These are phyloP conservation scores for Lepidium aucheri DNA, from an alignment of 345 rosid genomes.

Conservation along the genomic window DNA sequence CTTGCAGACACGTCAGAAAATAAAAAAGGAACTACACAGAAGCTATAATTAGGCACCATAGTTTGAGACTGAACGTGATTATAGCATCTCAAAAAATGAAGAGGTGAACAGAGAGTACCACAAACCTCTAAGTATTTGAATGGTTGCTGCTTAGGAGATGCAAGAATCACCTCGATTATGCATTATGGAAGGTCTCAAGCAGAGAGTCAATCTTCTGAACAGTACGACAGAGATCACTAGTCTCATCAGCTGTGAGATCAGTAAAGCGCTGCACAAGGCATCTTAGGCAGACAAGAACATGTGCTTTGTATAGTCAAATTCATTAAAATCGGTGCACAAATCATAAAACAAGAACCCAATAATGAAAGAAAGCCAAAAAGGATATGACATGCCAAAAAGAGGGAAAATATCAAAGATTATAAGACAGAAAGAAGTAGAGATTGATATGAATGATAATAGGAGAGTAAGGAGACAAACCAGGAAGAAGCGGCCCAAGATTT, in stretches of 20 bases:
- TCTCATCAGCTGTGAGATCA: constrained; percentile 83
- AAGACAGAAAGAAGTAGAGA: too few species aligned
- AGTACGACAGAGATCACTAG: constrained; percentile 66
- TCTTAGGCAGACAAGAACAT: constrained; percentile 84
- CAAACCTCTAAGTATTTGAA: constrained; percentile 71
- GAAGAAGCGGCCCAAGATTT: too few species aligned
- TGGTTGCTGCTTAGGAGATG: constrained; percentile 60
- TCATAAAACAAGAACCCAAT: neutral
- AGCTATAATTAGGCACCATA: constrained; percentile 3
- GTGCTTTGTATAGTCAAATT: constrained; percentile 43
- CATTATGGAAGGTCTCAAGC: constrained; percentile 69
- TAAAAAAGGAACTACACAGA: neutral
- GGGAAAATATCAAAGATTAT: too few species aligned
- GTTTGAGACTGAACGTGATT: neutral
- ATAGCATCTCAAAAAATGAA: constrained; percentile 8
- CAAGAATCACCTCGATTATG: constrained; percentile 82
- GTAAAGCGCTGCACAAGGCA: constrained; percentile 78
- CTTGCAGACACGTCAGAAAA: neutral
- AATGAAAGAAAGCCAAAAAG: too few species aligned
- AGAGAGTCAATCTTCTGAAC: constrained; percentile 66
- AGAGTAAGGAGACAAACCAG: too few species aligned
- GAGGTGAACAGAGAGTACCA: constrained; percentile 1
- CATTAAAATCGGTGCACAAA: constrained; percentile 20
- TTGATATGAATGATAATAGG: too few species aligned
- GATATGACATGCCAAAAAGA: too few species aligned